Evolutionary conservation across 2,329 filamentous ascomycete genomes (phyloP), one percentile per base, ranked within the genome.

Genomic region (Phoma sp.): DNA sequence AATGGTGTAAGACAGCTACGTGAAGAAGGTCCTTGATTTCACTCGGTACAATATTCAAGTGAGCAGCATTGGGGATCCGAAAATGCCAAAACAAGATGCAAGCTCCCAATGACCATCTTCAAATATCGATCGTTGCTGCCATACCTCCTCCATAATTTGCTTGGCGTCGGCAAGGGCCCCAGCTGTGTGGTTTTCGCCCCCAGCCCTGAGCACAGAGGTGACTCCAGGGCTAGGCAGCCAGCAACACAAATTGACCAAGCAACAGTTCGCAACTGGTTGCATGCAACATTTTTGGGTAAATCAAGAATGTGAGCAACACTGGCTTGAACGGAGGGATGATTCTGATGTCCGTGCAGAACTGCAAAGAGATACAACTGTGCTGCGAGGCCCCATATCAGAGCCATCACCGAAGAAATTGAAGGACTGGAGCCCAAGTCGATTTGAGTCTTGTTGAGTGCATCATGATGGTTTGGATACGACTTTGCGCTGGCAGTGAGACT

Each of bases 241-340:
- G 60, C 47, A 17, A 61, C 48, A 36, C 43, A 57, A 2, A 62
- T 5, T 29, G 60, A 57, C 60, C 60, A 62, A 9, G 55, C 53
- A 11, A 62, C 40, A 23, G 52, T 47, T 25, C 23, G 23, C 23
- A 25, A 25, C 23, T 25, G 23, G 23, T n/a, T n/a, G n/a, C n/a
- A n/a, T 55, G 60, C 17, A 61, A 25, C 14, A 53, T 42, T 26
- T 20, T 18, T 29, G 10, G 60, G 53, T 1, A 57, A 37, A 26
- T 10, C 45, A 10, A 58, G 28, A 20, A 56, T 51, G 12, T 37
- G 42, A 11, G 39, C 17, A 15, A 60, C 40, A 23, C 53, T 20
- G 26, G 26, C n/a, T 23, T 10, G 17, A 7, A 17, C 21, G n/a
- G n/a, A n/a, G n/a, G n/a, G n/a, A n/a, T n/a, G n/a, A n/a, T n/a